Evolutionary conservation across 345 rosid genomes (phyloP).

Genomic region (Eutrema japonicum): DNA sequence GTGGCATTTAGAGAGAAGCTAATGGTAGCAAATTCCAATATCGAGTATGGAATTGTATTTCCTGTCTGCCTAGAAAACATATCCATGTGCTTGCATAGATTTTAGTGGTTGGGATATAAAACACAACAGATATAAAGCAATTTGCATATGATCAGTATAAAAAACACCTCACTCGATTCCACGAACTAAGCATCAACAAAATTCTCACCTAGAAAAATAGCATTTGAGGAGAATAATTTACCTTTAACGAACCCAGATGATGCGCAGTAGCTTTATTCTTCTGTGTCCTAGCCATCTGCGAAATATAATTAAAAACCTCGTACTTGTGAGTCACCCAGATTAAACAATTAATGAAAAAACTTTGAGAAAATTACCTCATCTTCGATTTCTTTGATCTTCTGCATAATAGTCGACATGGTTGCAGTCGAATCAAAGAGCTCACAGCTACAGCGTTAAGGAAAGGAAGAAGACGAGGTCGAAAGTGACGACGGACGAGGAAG

Average conservation of each 20-base stretch:
- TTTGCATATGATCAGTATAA: not conserved
- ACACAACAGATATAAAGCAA: not conserved
- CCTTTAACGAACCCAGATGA: constrained; percentile 97
- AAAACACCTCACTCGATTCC: not conserved
- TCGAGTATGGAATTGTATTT: not conserved
- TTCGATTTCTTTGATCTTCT: constrained; percentile 89
- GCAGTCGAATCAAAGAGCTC: constrained; percentile 25
- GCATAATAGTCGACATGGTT: constrained; percentile 82
- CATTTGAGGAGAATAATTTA: constrained; percentile 19
- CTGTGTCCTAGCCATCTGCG: constrained; percentile 95
- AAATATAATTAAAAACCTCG: constrained; percentile 12
- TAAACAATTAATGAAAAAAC: no score
- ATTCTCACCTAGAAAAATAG: not conserved
- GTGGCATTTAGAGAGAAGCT: not conserved
- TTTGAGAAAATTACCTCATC: constrained; percentile 66
- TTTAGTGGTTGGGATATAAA: not conserved
- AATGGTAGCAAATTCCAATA: not conserved
- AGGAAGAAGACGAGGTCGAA: constrained; percentile 12
- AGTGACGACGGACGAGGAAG: constrained; percentile 31
- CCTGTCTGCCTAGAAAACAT: not conserved
- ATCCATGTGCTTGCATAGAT: not conserved
- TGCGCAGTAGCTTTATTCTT: constrained; percentile 97
- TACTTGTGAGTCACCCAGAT: not conserved
- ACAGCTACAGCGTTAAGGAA: not conserved
- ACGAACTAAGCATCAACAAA: no score